Evolutionary conservation across 192 early-diverging fungal species (phyloP), one percentile per base, ranked within the genome.

Genomic region (Haplosporangium gracile): DNA sequence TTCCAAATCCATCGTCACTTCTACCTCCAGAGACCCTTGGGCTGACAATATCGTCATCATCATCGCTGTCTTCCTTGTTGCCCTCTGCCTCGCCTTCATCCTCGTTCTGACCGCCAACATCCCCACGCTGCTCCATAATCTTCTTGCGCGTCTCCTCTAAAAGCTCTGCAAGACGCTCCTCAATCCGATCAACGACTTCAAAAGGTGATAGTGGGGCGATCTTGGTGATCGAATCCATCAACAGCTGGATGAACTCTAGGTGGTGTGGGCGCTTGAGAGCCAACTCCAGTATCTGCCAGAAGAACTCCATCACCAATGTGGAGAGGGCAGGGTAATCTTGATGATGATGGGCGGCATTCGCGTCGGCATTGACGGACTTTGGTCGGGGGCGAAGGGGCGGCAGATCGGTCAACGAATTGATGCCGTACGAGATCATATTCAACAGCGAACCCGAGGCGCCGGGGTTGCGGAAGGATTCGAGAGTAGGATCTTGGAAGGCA

Each of bases 351-450:
- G 83, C 4, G 4, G 78, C 68, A 39, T 72, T 57, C 0, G 75
- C 49, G 15, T 77, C 84, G 0, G 65, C 63, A 32, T 76, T 85
- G 49, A 34, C 69, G 9, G 74, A 77, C 38, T 76, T 77, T 26
- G 79, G 76, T 20, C 79, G 79, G 22, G 76, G 79, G 8, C 84
- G 51, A 9, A 86, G 72, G 20, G 84, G 84, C 24, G 84, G 84
- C 29, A 86, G 63, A 47, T 86, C 84, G 29, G 79, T 80, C 9
- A 86, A 22, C 26, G 84, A 86, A 36, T 77, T 81, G 75, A 86
- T 86, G 16, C 84, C 75, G 38, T 86, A 86, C 13, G 84, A 86
- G 49, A 86, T 86, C 84, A 86, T 86, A 68, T 86, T 86, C 71
- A 86, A 49, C 11, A 86, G 74, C 13, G 84, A 86, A 16, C 84